Base-by-base conservation (phyloP, 305 asterid genomes). In the Vinca major region DNA sequence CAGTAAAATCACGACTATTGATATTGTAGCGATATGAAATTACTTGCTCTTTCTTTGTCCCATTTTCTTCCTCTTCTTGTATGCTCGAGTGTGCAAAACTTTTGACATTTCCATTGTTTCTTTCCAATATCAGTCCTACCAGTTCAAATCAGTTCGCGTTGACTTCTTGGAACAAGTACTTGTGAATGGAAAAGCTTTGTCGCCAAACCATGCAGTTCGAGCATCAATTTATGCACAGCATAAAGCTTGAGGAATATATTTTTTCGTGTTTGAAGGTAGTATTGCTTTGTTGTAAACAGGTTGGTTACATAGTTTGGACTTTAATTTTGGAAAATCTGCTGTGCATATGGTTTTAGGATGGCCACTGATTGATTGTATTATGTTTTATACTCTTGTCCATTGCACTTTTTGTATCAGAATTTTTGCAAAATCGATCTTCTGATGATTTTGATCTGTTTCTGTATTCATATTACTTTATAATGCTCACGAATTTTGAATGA, bases 81-180 rank as follows among this genome's bases (percentile, higher is more conserved):
- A 1, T 61, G 65, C 21, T n/a, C n/a, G 26, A 13, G 51, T 62
- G 52, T 58, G 26, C 67, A 39, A 39, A 48, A 50, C 66, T 10
- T 26, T 20, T 58, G 49, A 69, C 16, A 20, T 39, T 62, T 40
- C 47, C 44, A 6, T 61, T 43, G 43, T 69, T 62, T 49, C 58
- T 62, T 77, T 75, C 68, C 64, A 72, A 36, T 47, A 19, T 50
- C 85, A 88, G 98, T 71, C 26, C 45, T 88, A 89, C 73, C 83
- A 86, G 83, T 90, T 88, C 84, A 87, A 83, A 75, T 87, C 96
- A n/a, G 87, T 90, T 44, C 93, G 98, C 8, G 85, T 87, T 20
- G 97, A 92, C 73, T 89, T 87, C 83, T 62, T 88, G 81, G 90
- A 90, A 75, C 98, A 92, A 85, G 79, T 90, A 75, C 85, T 90